Evolutionary conservation across 164 flowering plant genomes (phyloP).

Genomic region (Brasenia schreberi): DNA sequence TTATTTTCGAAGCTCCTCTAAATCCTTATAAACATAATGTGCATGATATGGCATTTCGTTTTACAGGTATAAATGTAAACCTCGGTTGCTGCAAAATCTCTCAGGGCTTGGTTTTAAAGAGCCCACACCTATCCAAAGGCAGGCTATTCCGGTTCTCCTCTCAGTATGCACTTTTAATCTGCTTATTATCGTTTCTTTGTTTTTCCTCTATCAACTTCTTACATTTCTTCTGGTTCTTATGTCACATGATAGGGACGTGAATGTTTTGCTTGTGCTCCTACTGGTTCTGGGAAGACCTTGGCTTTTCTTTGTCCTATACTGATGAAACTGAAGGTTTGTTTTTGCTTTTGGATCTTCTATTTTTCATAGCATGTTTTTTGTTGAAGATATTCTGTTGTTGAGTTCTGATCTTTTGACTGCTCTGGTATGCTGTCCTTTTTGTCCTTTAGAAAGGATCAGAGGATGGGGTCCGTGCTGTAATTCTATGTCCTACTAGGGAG

Average conservation of each 20-base stretch:
- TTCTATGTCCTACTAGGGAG: slow-evolving; percentile 81
- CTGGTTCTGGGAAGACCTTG: slow-evolving; percentile 96
- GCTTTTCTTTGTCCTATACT: slow-evolving; percentile 85
- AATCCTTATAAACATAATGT: background rate
- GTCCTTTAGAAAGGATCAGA: slow-evolving; percentile 37
- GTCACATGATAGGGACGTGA: slow-evolving; percentile 54
- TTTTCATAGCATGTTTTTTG: background rate
- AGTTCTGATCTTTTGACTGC: background rate
- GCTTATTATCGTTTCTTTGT: slow-evolving; percentile 9
- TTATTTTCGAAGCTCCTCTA: background rate
- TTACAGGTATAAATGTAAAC: slow-evolving; percentile 51
- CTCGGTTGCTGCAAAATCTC: slow-evolving; percentile 48
- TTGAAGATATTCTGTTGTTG: background rate
- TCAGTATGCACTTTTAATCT: slow-evolving; percentile 55
- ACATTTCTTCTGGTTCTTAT: background rate
- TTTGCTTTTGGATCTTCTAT: background rate
- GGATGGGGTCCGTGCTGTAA: slow-evolving; percentile 77
- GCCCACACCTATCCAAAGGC: slow-evolving; percentile 98
- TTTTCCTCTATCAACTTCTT: background rate
- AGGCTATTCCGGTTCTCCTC: slow-evolving; percentile 92
- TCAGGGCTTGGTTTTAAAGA: slow-evolving; percentile 73
- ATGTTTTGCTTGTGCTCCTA: slow-evolving; percentile 97
- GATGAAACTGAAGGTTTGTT: slow-evolving; percentile 69
- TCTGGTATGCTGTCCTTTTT: background rate
- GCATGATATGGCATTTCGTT: slow-evolving; percentile 2